A percentile compares a stretch with the other conserved stretches of the same genome.
phyloP scores from a whole-genome alignment of 805 yeast genomes.

The Saturnispora quitensis region DNA sequence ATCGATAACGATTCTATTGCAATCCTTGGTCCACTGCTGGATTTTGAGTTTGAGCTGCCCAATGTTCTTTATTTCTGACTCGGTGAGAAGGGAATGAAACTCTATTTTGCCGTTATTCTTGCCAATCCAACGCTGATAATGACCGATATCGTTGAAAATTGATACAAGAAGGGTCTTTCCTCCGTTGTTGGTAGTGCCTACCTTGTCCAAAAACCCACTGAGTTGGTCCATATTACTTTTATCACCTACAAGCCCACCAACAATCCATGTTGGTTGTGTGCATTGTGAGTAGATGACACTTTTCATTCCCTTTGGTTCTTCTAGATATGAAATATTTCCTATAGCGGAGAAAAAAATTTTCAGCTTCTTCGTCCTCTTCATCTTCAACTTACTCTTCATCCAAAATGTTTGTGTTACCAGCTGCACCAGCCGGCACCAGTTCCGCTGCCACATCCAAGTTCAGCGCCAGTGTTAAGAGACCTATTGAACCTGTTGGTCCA shows the following conservation, averaged over 20 bases:
- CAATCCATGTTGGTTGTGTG: constrained; percentile 58
- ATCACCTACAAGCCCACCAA: neutral
- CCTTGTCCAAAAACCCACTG: neutral
- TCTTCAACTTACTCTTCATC: neutral
- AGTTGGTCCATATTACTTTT: neutral
- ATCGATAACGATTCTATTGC: neutral
- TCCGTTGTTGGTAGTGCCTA: neutral
- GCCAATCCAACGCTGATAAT: neutral
- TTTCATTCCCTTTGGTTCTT: neutral
- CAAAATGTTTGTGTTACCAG: constrained; percentile 46
- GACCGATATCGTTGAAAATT: neutral
- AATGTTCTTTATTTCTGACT: neutral
- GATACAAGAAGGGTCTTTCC: neutral
- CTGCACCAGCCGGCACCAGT: constrained; percentile 40
- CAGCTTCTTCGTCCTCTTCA: neutral
- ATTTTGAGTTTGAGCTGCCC: neutral
- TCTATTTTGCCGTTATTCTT: neutral
- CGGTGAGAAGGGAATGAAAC: neutral
- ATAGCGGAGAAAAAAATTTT: neutral
- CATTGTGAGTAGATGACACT: constrained; percentile 31
- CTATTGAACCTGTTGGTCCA: constrained; percentile 95
- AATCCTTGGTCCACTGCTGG: neutral
- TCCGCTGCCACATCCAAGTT: constrained; percentile 36
- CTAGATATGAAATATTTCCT: neutral
- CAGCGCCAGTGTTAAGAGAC: constrained; percentile 61